These are phyloP conservation scores for Lichtheimia ornata DNA, from an alignment of 371 early-diverging fungal genomes.

Conservation along the genomic window DNA sequence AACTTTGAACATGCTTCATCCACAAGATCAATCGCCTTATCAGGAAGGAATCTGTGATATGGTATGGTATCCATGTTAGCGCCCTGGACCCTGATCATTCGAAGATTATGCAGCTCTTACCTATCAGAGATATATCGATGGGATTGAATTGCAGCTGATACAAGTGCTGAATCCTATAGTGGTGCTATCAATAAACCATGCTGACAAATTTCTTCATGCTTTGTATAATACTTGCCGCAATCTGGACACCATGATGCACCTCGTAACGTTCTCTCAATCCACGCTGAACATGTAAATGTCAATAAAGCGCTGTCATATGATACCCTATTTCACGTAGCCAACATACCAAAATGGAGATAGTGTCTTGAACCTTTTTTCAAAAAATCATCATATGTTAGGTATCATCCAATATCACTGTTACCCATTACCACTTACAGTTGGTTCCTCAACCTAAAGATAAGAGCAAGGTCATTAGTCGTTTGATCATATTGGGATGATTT, in stretches of 20 bases:
- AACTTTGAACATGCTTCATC: conserved; percentile 89
- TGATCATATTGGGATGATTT: conserved; percentile 6
- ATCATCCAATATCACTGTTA: background rate
- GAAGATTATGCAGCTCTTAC: conserved; percentile 2
- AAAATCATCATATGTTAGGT: background rate
- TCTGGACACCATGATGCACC: conserved; percentile 86
- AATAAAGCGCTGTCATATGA: background rate
- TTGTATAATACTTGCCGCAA: conserved; percentile 43
- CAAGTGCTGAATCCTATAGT: conserved; percentile 70
- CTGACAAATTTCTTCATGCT: background rate
- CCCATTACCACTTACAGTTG: conserved; percentile 26
- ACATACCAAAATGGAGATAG: conserved; percentile 73
- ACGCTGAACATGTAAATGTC: conserved; percentile 24
- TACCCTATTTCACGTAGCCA: background rate
- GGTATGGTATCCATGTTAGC: too few relatives aligned
- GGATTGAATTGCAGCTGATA: conserved; percentile 77
- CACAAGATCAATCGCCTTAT: conserved; percentile 85
- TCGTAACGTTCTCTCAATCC: conserved; percentile 87
- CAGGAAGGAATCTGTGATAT: conserved; percentile 36
- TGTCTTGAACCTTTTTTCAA: conserved; percentile 66
- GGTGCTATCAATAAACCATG: background rate
- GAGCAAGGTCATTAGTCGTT: background rate
- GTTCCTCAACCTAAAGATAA: conserved; percentile 47
- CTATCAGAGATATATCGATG: conserved; percentile 83
- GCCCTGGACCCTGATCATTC: background rate